Evolutionary conservation across 2,329 filamentous ascomycete species (phyloP).

Genomic region (Epichloe coenophiala): DNA sequence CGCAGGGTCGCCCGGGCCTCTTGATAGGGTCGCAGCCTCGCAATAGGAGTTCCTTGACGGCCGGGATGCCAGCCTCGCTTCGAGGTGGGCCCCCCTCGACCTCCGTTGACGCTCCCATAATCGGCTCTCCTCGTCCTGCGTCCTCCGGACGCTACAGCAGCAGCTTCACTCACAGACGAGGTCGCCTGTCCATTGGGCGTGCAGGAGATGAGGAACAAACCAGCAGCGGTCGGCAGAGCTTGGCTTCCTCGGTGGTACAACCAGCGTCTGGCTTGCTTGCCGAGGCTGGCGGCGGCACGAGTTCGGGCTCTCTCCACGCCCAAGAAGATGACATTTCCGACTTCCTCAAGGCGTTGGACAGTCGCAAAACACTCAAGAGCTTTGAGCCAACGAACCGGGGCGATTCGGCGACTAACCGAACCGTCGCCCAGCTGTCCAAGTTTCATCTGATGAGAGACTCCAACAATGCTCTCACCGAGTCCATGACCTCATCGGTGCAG

Average conservation of each 20-base stretch:
- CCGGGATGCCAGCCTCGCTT: conserved; percentile 61
- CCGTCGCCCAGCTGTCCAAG: conserved; percentile 66
- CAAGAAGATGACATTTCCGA: conserved; percentile 92
- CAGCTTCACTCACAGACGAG: conserved; percentile 79
- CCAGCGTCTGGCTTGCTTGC: conserved; percentile 71
- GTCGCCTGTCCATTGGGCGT: conserved; percentile 61
- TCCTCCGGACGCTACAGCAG: conserved; percentile 81
- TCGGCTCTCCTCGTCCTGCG: conserved; percentile 66
- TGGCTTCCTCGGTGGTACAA: conserved; percentile 54
- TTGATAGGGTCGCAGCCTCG: conserved; percentile 35
- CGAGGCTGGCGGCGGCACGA: conserved; percentile 51
- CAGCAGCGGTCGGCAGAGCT: conserved; percentile 69
- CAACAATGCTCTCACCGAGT: conserved; percentile 79
- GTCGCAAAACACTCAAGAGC: conserved; percentile 72
- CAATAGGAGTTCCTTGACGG: conserved; percentile 59
- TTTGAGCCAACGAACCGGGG: conserved; percentile 56
- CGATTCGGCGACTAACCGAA: conserved; percentile 59
- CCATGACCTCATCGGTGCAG: conserved; percentile 79
- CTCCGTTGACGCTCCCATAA: conserved; percentile 50
- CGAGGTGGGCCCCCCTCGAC: conserved; percentile 50
- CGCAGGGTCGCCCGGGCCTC: conserved; percentile 32
- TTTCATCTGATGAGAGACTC: conserved; percentile 85
- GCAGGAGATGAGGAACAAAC: conserved; percentile 56
- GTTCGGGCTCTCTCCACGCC: conserved; percentile 53
- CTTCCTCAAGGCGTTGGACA: conserved; percentile 80